Evolutionary conservation across 1,284 basidiomycete genomes (phyloP), one percentile per base, ranked within the genome.

Genomic region (Trametes polyzona): DNA sequence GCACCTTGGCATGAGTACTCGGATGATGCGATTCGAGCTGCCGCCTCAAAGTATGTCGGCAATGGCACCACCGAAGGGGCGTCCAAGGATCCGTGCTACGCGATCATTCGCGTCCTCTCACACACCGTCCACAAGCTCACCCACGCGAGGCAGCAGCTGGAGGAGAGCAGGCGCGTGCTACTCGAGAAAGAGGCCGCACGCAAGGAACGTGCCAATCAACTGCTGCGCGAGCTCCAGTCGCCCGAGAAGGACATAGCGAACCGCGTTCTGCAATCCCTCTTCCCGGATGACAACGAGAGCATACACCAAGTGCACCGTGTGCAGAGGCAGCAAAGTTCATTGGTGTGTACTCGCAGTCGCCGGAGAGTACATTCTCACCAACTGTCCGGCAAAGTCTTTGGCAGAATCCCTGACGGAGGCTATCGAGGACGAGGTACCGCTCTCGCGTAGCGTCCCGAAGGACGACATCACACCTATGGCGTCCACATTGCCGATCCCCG

Each of bases 1-100:
- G 86, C 82, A 5, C 80, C 77, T 66, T 91, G 88, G 87, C 87
- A 90, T 66, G 81, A 84, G 41, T 84, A 83, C 63, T 83, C 86
- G 1, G 88, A 92, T 70, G 82, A 88, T 47, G 84, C 80, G 1
- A 87, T 92, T 40, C 82, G 87, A 59, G 73, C 78, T 7, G 78
- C 82, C 2, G 80, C 92, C 17, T 79, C 86, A 0, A 71, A 70
- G 17, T 69, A 86, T 27, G 66, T 73, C 48, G 57, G 67, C 8
- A 65, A 75, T 4, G 73, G 79, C 27, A 77, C 82, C 0, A 78
- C 80, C 1, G 75, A 78, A 4, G 76, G 82, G 40, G 67, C 71
- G 2, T 67, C 79, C 5, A 68, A 62, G n/a, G 79, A 88, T 63
- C 85, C 87, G 0, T 89, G 89, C 63, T 84, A 88, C 60, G 75